Evolutionary conservation across 2,329 filamentous ascomycete species (phyloP), one percentile per base, ranked within the genome.

Genomic region (Microascus cirrosus): DNA sequence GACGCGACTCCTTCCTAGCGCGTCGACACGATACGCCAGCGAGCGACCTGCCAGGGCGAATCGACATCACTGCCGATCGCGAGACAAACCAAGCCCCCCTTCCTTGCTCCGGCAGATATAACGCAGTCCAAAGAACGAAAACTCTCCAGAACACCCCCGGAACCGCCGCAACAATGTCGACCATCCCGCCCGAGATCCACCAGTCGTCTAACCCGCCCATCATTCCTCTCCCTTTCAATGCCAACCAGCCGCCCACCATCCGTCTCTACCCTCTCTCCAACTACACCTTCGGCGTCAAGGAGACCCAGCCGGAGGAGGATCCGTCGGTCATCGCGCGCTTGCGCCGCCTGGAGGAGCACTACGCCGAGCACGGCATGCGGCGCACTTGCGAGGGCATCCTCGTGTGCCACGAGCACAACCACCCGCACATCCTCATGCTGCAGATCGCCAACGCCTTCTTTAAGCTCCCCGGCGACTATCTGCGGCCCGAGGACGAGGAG

Each of bases 361-460:
- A 95, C 71, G 79, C 83, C 34, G 80, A 86, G 62, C 85, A 97
- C 77, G 94, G 94, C 68, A 99, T 99, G 94, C 87, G 94, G 59
- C 86, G 94, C 58, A 97, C 94, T 20, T 96, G 93, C 73, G 94
- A 99, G 75, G 94, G 92, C 66, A 90, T 99, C 65, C 82, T 99
- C 54, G 90, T 99, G 64, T 99, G 94, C 76, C 94, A 99, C 72
- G 94, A 99, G 74, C 93, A 97, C 78, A 97, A 96, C 75, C 94
- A 97, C 73, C 94, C 94, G 15, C 94, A 99, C 73, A 95, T 99
- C 62, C 78, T 99, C 64, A 97, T 99, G 94, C 81, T 99, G 62
- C 94, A 99, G 79, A 99, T 99, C 67, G 94, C 94, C 57, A 99
- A 99, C 72, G 93, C 94, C 25, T 99, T 99, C 77, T 99, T 99